Conservation (phyloP, 148 eudicot genomes). For the Rhododendron mucronatum region DNA sequence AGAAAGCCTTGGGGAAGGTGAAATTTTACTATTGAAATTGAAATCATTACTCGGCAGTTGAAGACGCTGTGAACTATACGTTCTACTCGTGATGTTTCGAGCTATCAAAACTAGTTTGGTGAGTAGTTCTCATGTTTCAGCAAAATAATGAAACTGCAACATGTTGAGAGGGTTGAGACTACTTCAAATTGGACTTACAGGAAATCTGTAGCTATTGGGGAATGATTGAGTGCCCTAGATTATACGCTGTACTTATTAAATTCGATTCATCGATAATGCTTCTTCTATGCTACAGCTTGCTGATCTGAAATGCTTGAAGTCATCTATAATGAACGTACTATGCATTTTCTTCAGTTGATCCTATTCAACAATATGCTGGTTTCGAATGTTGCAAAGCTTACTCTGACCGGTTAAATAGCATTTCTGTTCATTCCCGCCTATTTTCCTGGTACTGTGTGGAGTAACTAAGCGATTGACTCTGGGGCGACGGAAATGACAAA, state of each 20-base stretch:
- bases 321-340: too few species aligned
- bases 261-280: not conserved
- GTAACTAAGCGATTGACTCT: too few species aligned
- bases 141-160: not conserved
- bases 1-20: not conserved
- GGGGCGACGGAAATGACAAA: too few species aligned
- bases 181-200: not conserved
- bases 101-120: not conserved
- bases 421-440: not conserved
- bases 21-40: not conserved
- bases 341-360: too few species aligned
- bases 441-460: too few species aligned
- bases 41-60: not conserved
- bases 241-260: not conserved
- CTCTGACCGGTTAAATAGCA: not conserved
- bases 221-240: not conserved
- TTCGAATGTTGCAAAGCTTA: too few species aligned
- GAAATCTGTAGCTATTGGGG: not conserved
- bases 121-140: not conserved
- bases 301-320: too few species aligned
- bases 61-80: not conserved
- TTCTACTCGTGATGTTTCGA: not conserved
- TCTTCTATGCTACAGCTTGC: not conserved
- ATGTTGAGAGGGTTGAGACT: not conserved
- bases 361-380: too few species aligned